Evolutionary conservation across 2,329 filamentous ascomycete species (phyloP).

Genomic region (Fusarium pilosicola): DNA sequence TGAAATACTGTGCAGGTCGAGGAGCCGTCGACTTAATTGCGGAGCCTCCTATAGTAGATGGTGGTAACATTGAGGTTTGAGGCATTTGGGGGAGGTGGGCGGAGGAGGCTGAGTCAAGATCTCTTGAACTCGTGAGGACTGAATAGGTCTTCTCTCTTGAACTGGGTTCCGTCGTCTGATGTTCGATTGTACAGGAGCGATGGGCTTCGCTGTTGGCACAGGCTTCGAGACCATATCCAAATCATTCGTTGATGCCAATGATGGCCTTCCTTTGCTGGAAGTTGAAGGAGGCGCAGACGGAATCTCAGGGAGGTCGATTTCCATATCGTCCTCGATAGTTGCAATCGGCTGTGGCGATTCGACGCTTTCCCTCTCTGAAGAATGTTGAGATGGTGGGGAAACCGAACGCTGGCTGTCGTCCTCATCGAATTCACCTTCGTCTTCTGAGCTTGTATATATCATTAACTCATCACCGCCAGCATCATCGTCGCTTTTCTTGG

Average conservation of each 20-base stretch:
- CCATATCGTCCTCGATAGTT: constrained; percentile 24
- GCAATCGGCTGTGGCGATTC: background rate
- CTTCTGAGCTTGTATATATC: constrained; percentile 33
- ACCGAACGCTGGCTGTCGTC: background rate
- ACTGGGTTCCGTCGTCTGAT: background rate
- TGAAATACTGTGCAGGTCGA: constrained; percentile 39
- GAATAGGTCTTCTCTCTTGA: background rate
- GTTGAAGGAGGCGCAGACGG: background rate
- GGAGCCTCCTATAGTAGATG: constrained; percentile 29
- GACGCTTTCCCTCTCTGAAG: background rate
- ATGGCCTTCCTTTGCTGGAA: background rate
- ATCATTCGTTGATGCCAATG: background rate
- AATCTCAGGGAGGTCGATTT: constrained; percentile 21
- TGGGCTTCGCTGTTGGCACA: background rate
- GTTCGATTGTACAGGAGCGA: background rate
- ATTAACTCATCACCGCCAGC: constrained; percentile 5
- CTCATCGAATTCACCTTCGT: constrained; percentile 4
- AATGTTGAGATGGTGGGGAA: background rate
- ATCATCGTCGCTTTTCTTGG: constrained; percentile 4
- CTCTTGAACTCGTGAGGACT: constrained; percentile 13
- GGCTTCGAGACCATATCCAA: background rate
- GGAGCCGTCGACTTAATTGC: constrained; percentile 22
- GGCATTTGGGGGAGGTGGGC: constrained; percentile 29
- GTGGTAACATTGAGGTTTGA: constrained; percentile 26
- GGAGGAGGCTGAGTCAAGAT: constrained; percentile 23